Percentiles rank a stretch among this genome's conserved stretches.
phyloP scores from a whole-genome alignment of 495 filamentous ascomycete species.

The Acidomyces sp. region DNA sequence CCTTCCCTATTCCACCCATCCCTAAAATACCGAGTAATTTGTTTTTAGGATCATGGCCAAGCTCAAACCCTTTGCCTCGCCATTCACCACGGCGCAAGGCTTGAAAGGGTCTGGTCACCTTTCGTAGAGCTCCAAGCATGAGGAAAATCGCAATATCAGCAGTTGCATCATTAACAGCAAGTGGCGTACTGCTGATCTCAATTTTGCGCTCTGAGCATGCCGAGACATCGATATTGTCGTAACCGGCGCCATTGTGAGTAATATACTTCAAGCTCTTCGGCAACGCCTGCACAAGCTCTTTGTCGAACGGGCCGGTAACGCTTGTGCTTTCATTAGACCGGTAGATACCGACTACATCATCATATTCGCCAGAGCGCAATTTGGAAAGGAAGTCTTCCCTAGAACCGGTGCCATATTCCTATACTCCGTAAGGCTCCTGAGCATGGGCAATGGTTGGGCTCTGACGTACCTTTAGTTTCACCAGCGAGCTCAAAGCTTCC shows the following conservation, averaged over 20 bases:
- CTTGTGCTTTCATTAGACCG: slow-evolving; percentile 27
- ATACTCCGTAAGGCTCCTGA: not conserved
- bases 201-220: slow-evolving; percentile 26
- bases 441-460: not conserved
- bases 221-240: slow-evolving; percentile 29
- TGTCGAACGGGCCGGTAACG: slow-evolving; percentile 27
- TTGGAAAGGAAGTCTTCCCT: slow-evolving; percentile 26
- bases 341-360: slow-evolving; percentile 26
- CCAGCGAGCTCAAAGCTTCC: slow-evolving; percentile 20
- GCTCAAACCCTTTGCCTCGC: slow-evolving; percentile 29
- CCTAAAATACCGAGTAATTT: slow-evolving; percentile 48
- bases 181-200: slow-evolving; percentile 23
- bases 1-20: slow-evolving; percentile 74
- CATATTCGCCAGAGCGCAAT: slow-evolving; percentile 23
- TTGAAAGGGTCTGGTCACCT: slow-evolving; percentile 48
- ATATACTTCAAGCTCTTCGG: slow-evolving; percentile 24
- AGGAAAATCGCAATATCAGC: slow-evolving; percentile 29
- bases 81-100: slow-evolving; percentile 49
- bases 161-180: slow-evolving; percentile 29
- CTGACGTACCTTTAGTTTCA: slow-evolving; percentile 16
- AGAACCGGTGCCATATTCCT: slow-evolving; percentile 25
- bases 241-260: slow-evolving; percentile 29
- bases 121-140: slow-evolving; percentile 30
- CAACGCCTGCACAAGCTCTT: slow-evolving; percentile 24
- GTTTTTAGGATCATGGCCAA: slow-evolving; percentile 34